Conservation (phyloP, 805 yeast species). For the Yarrowia osloensis region DNA sequence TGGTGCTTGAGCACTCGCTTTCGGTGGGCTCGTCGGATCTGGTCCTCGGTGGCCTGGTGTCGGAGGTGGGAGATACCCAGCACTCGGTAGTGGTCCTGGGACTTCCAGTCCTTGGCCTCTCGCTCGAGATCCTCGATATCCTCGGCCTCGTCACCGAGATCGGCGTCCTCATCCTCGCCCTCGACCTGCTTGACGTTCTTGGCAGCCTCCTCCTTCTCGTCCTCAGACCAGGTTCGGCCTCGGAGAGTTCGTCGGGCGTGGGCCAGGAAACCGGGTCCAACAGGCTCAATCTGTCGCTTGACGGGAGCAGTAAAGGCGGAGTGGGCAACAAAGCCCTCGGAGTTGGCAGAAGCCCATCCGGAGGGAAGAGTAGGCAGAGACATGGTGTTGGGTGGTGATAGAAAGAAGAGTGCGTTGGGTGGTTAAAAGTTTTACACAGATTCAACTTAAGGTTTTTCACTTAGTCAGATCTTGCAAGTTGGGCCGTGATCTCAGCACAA, state of each 20-base stretch:
- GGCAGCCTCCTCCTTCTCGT: slow-evolving; percentile 89
- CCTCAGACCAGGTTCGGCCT: slow-evolving; percentile 99
- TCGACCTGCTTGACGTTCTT: slow-evolving; percentile 75
- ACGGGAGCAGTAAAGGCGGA: slow-evolving; percentile 40
- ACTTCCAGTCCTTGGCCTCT: slow-evolving; percentile 98
- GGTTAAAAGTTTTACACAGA: background rate
- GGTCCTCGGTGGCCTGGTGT: slow-evolving; percentile 87
- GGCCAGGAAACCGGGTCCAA: slow-evolving; percentile 92
- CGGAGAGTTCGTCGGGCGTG: slow-evolving; percentile 94
- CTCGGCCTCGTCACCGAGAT: slow-evolving; percentile 63
- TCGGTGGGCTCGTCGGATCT: slow-evolving; percentile 95
- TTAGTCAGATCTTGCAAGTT: no score
- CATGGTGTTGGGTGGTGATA: slow-evolving; percentile 17
- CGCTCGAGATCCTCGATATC: slow-evolving; percentile 77
- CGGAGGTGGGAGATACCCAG: slow-evolving; percentile 90
- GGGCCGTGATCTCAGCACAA: no score
- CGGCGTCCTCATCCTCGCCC: slow-evolving; percentile 53
- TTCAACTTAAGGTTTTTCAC: background rate
- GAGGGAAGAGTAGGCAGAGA: slow-evolving; percentile 38
- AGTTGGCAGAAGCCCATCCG: slow-evolving; percentile 36
- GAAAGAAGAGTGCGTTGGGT: no score
- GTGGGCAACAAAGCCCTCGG: slow-evolving; percentile 38
- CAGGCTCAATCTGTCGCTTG: slow-evolving; percentile 84
- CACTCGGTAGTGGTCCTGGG: slow-evolving; percentile 93
- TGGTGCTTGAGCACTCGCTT: slow-evolving; percentile 94